These are phyloP conservation scores for Laetiporus sulphureus DNA, from an alignment of 1,284 basidiomycete genomes.

Conservation along the genomic window DNA sequence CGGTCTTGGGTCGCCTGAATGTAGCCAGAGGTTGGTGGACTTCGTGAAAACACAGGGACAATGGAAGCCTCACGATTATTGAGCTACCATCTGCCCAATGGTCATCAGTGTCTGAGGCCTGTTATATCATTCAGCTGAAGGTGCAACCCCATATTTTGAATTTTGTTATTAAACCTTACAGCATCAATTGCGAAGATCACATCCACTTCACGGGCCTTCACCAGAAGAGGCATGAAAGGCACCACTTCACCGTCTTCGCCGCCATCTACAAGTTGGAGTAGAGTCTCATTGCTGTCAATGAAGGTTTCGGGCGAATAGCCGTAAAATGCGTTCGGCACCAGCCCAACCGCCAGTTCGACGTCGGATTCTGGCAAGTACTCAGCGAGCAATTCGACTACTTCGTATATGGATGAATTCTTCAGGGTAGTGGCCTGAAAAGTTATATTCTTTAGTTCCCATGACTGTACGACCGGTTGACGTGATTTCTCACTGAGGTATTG, in stretches of 20 bases:
- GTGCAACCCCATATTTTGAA: too few relatives aligned
- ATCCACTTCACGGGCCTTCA: slow-evolving; percentile 44
- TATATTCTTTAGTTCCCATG: too few relatives aligned
- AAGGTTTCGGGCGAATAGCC: slow-evolving; percentile 32
- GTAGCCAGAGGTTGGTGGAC: background rate
- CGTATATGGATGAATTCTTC: slow-evolving; percentile 14
- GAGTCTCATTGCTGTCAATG: slow-evolving; percentile 27
- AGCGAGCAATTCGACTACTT: slow-evolving; percentile 22
- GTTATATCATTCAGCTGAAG: too few relatives aligned
- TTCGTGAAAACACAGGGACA: background rate
- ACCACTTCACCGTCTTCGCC: slow-evolving; percentile 38
- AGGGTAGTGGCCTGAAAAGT: slow-evolving; percentile 16
- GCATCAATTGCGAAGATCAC: slow-evolving; percentile 48
- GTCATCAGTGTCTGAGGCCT: slow-evolving; percentile 26
- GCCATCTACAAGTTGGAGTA: slow-evolving; percentile 34
- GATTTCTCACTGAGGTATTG: slow-evolving; percentile 31
- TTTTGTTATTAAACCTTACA: too few relatives aligned
- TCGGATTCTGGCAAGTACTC: slow-evolving; percentile 18
- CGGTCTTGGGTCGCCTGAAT: slow-evolving; percentile 34
- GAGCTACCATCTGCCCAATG: slow-evolving; percentile 34
- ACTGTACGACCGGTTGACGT: too few relatives aligned
- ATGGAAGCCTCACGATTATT: slow-evolving; percentile 30
- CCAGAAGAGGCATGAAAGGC: slow-evolving; percentile 49
- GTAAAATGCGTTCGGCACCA: slow-evolving; percentile 38
- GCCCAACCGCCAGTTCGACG: slow-evolving; percentile 22